Evolutionary conservation across 2,329 filamentous ascomycete species (phyloP), one percentile per base, ranked within the genome.

Genomic region (Verticillium tricorpus): DNA sequence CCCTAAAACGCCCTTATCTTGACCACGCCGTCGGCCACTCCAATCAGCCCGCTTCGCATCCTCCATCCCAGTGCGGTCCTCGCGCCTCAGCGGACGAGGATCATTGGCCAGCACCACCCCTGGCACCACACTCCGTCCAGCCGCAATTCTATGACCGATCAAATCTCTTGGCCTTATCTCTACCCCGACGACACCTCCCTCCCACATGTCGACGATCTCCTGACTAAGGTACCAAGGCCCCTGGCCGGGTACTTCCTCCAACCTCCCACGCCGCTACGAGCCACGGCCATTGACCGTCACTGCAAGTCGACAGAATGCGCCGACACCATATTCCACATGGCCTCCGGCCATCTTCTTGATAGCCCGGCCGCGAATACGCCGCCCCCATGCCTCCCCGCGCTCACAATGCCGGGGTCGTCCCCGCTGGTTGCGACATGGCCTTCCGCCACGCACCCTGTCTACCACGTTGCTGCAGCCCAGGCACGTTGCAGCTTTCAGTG

Each of bases 111-210:
- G 25, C 39, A 55, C 9, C 14, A 40, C 40, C 57, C 45, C 45
- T 52, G 45, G 34, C n/a, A 57, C 39, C n/a, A 57, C 59, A 32
- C 37, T 34, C 34, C 22, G 37, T 9, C 14, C 28, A 58, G 39
- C 61, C 50, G 37, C 56, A 58, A 60, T 65, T 65, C 60, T 64
- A 65, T 65, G 63, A 65, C 60, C 62, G 62, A 62, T 65, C 58
- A 55, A 65, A 62, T 52, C 45, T 61, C 56, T 64, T 39, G 55
- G 62, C 59, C 63, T 65, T 65, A 65, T 65, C 62, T 65, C 37
- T 60, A 17, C 17, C 25, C 37, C 52, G 39, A 19, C 32, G 32
- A 57, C 17, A 52, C 15, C 35, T 50, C 22, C 56, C 40, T 52
- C 57, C 15, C 15, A 45, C 60, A 31, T 35, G 22, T 56, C 50